phyloP scores from a whole-genome alignment of 495 filamentous ascomycete genomes.

The Penicillium samsonianum region DNA sequence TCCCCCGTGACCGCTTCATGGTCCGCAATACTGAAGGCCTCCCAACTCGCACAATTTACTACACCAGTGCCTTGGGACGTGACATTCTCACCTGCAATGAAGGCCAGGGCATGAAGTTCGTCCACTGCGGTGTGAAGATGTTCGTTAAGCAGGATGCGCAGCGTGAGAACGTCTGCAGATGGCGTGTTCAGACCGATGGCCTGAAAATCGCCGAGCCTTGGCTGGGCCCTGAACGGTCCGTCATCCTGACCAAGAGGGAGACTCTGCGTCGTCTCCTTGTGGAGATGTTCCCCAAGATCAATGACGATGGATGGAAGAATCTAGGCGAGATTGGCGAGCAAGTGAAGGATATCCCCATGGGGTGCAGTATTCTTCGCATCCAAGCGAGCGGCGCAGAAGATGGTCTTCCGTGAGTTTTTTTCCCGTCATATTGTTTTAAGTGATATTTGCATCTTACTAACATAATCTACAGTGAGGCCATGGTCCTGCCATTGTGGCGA shows the following conservation, averaged over 20 bases:
- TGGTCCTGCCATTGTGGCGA: constrained; percentile 90
- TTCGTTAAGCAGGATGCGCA: constrained; percentile 97
- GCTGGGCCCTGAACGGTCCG: constrained; percentile 75
- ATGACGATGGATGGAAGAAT: constrained; percentile 63
- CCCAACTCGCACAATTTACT: constrained; percentile 90
- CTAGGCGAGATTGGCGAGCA: constrained; percentile 85
- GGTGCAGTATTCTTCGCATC: constrained; percentile 86
- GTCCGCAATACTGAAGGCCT: constrained; percentile 85
- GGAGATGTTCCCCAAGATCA: constrained; percentile 93
- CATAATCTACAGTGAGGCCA: constrained; percentile 58
- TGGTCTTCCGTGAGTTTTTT: constrained; percentile 59
- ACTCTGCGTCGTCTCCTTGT: constrained; percentile 78
- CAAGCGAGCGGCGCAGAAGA: constrained; percentile 68
- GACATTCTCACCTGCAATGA: constrained; percentile 83
- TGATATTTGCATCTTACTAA: constrained; percentile 18
- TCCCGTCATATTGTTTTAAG: not conserved
- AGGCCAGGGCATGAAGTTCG: constrained; percentile 86
- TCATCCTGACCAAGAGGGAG: constrained; percentile 69
- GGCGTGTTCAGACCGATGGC: constrained; percentile 94
- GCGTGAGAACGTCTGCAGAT: constrained; percentile 76
- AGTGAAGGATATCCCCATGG: constrained; percentile 78
- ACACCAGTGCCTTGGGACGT: constrained; percentile 80
- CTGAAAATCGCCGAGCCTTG: constrained; percentile 84
- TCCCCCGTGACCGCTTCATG: constrained; percentile 90
- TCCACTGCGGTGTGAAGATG: constrained; percentile 96